A percentile compares a stretch with the other conserved stretches of the same genome.
These are phyloP conservation scores for Ustilago shanxiensis DNA, from an alignment of 1,284 basidiomycete genomes.

Conservation along the genomic window DNA sequence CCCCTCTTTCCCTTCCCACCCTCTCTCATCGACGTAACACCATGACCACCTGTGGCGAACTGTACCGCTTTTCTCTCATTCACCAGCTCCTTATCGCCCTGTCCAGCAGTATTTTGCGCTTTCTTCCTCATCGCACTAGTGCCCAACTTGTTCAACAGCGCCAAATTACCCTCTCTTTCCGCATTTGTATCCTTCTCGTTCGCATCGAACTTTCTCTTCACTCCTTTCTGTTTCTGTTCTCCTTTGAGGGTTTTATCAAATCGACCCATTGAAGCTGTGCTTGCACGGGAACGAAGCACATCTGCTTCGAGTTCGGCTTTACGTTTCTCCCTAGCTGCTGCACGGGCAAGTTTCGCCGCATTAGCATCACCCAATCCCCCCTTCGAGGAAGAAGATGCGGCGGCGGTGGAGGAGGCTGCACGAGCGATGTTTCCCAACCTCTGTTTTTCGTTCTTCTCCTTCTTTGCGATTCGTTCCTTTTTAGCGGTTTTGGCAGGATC, in stretches of 20 bases:
- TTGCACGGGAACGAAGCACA: constrained; percentile 81
- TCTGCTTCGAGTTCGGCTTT: constrained; percentile 83
- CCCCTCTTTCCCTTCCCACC: constrained; percentile 45
- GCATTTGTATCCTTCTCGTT: constrained; percentile 77
- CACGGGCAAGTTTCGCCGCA: constrained; percentile 51
- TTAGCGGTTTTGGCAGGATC: constrained; percentile 84
- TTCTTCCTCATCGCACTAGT: constrained; percentile 39
- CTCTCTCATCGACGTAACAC: constrained; percentile 49
- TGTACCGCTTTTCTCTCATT: constrained; percentile 64
- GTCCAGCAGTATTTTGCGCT: constrained; percentile 68
- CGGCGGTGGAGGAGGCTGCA: constrained; percentile 22
- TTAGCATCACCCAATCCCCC: constrained; percentile 39
- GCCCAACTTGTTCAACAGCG: constrained; percentile 82
- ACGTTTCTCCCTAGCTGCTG: constrained; percentile 73
- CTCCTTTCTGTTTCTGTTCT: constrained; percentile 80
- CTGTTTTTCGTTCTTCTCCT: constrained; percentile 88
- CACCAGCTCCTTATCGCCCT: constrained; percentile 67
- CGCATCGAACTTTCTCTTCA: constrained; percentile 94
- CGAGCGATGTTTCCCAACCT: constrained; percentile 82
- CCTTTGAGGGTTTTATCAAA: constrained; percentile 89
- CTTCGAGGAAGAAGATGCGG: constrained; percentile 4
- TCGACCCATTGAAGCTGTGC: constrained; percentile 90
- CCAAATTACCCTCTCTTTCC: constrained; percentile 82
- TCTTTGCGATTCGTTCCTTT: constrained; percentile 81
- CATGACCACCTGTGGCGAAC: constrained; percentile 57